Evolutionary conservation across 169 alveolate species (phyloP), one percentile per base, ranked within the genome.

Genomic region (Eimeria tenella): DNA sequence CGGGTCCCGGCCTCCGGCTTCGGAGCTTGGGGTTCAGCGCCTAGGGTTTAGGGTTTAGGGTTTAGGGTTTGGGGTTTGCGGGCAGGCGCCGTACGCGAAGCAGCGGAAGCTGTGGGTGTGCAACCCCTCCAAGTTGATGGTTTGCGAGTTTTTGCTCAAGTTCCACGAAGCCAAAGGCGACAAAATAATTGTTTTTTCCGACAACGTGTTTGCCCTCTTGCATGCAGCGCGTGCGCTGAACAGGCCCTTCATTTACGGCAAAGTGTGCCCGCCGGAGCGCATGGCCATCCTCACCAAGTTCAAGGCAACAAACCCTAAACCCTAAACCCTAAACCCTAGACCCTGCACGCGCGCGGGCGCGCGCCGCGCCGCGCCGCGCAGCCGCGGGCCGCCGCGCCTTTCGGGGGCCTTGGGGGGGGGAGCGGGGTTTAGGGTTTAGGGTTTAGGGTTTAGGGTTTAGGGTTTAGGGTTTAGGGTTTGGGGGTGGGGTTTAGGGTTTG

Each of bases 131-230:
- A 99, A 99, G 96, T 98, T 98, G 96, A 97, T 98, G 96, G 98
- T 98, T 49, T 98, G 99, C 93, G 99, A 99, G 95, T 98, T 98
- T 94, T 97, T 99, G 53, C 96, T 99, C 31, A 98, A 98, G 93
- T 97, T 97, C 94, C 99, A 99, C 97, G 99, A 99, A 90, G 96
- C 98, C 25, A 97, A 99, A 92, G 99, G 99, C 8, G 99, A 99
- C 95, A 99, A 99, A 96, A 97, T 99, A 50, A 97, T 99, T 21
- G 99, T 99, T 31, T 99, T 99, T 95, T 98, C 99, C 90, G 99
- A 99, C 95, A 98, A 98, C 91, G 96, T 99, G n/a, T 98, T 98
- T 93, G 99, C 99, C n/a, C 96, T 99, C 65, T 93, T 97, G 73
- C 98, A 97, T 90, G 97, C 97, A 31, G 99, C 99, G n/a, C 95